Evolutionary conservation across 108 stramenopile genomes (phyloP).

Genomic region (Cyclostephanos invisitatus): DNA sequence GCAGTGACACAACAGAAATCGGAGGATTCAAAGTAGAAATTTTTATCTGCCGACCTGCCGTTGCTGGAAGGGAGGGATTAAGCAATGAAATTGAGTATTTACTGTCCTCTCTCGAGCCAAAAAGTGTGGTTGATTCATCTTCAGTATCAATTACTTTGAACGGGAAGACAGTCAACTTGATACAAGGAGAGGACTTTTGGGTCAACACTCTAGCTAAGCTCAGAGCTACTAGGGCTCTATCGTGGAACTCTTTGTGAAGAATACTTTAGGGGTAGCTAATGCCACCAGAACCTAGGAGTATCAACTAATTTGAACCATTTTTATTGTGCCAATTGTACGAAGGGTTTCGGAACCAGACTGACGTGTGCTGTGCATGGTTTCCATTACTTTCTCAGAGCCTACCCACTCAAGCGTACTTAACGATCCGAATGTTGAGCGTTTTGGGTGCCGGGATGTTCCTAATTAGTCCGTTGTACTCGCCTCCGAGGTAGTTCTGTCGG

Average conservation of each 20-base stretch:
- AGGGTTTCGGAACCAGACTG: no score
- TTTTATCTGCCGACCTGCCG: conserved; percentile 76
- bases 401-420: no score
- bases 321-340: no score
- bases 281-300: no score
- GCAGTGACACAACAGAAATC: conserved; percentile 71
- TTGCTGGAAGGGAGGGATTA: conserved; percentile 66
- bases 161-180: conserved; percentile 57
- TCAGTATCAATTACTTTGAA: conserved; percentile 53
- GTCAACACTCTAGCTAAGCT: conserved; percentile 61
- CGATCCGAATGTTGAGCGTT: no score
- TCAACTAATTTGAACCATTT: no score
- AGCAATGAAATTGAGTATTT: conserved; percentile 57
- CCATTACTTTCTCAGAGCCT: no score
- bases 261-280: no score
- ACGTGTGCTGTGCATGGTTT: no score
- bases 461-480: no score
- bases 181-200: conserved; percentile 80
- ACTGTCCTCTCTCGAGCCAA: conserved; percentile 69
- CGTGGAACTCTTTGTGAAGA: conserved; percentile 43
- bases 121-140: conserved; percentile 13
- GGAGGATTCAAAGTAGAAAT: conserved; percentile 74
- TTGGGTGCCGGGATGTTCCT: no score
- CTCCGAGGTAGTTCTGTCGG: no score
- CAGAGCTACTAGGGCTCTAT: conserved; percentile 54